Conservation (phyloP, 108 stramenopile genomes). For the Cylindrotheca fusiformis region DNA sequence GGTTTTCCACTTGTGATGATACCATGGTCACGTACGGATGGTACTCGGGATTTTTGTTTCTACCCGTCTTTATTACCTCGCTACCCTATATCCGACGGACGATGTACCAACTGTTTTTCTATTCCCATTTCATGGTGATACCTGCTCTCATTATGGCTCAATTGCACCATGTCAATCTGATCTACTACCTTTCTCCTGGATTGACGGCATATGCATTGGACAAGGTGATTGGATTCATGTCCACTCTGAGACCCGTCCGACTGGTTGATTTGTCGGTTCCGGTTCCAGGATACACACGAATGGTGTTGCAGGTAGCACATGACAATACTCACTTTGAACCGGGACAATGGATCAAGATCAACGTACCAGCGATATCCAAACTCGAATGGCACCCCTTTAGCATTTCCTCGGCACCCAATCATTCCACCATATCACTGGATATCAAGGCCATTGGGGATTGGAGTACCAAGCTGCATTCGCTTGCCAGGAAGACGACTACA, state of each 20-base stretch:
- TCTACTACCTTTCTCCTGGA: background rate
- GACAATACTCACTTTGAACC: background rate
- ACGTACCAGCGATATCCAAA: background rate
- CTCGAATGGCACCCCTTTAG: background rate
- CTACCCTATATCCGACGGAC: background rate
- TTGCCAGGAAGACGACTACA: background rate
- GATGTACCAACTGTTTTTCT: background rate
- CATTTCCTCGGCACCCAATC: background rate
- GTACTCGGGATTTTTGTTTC: background rate
- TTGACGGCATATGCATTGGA: background rate
- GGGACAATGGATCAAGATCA: background rate
- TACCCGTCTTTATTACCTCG: background rate
- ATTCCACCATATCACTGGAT: background rate
- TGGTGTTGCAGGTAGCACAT: background rate
- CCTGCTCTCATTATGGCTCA: background rate
- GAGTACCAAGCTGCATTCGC: background rate
- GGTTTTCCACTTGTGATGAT: background rate
- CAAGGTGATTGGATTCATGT: background rate
- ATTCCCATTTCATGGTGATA: background rate
- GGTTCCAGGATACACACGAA: background rate
- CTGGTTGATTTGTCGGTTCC: background rate
- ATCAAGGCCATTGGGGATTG: background rate
- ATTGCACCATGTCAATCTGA: background rate
- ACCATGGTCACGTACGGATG: background rate
- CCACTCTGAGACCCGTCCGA: background rate